A percentile compares a stretch with the other conserved stretches of the same genome.
Conservation (phyloP, 306 rosid species). For the Castanopsis chinensis region DNA sequence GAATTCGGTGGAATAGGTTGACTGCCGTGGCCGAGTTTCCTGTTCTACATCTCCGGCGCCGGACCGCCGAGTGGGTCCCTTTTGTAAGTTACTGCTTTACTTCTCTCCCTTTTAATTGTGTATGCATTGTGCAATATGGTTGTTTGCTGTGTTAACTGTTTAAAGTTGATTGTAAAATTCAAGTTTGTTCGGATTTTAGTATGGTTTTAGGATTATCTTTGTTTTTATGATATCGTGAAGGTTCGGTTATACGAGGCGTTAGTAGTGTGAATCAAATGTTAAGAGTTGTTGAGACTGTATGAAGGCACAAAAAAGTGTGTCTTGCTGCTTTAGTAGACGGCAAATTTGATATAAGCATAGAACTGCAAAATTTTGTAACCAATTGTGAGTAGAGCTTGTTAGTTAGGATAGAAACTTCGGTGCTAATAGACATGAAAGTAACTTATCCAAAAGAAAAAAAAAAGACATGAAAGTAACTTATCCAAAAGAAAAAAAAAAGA, state of each 20-base stretch:
- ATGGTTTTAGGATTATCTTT: neutral
- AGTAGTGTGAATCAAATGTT: neutral
- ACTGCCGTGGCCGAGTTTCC: slow-evolving; percentile 75
- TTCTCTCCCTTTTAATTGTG: neutral
- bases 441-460: neutral
- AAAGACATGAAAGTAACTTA: neutral
- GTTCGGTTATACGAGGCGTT: neutral
- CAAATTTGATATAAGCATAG: neutral
- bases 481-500: neutral
- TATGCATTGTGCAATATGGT: slow-evolving; percentile 8
- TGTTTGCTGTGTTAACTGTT: neutral
- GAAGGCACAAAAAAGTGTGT: neutral
- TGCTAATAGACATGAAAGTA: no score
- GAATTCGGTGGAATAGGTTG: slow-evolving; percentile 76
- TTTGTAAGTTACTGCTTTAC: slow-evolving; percentile 55
- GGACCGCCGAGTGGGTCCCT: slow-evolving; percentile 78
- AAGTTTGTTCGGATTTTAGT: neutral
- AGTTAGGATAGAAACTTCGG: neutral
- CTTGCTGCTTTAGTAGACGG: neutral
- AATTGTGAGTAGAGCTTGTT: neutral
- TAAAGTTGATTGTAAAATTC: neutral
- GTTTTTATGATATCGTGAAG: neutral
- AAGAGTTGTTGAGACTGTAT: neutral
- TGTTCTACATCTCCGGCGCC: slow-evolving; percentile 85
- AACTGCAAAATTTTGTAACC: neutral